Evolutionary conservation across 495 filamentous ascomycete species (phyloP).

Genomic region (Penicillium flavigenum): DNA sequence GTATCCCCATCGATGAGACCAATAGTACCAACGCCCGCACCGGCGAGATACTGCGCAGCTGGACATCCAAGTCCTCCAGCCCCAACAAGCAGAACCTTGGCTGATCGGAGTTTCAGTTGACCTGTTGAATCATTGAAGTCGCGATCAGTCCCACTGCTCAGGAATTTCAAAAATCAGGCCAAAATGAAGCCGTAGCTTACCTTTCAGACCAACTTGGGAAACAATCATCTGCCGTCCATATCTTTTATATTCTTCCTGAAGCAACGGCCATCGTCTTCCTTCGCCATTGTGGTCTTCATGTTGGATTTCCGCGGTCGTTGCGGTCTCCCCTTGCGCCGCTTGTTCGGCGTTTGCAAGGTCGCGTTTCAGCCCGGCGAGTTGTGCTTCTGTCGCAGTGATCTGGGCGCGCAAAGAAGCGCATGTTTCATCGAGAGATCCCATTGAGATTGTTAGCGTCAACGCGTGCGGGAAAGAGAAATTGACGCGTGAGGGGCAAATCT

Average conservation of each 20-base stretch:
- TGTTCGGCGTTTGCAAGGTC: slow-evolving; percentile 39
- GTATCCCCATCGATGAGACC: slow-evolving; percentile 85
- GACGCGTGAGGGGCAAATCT: slow-evolving; percentile 4
- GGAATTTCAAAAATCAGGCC: not conserved
- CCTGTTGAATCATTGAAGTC: slow-evolving; percentile 45
- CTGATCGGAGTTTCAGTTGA: slow-evolving; percentile 71
- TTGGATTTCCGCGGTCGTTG: slow-evolving; percentile 5
- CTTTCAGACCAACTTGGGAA: slow-evolving; percentile 76
- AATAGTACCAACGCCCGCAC: slow-evolving; percentile 79
- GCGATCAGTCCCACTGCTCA: slow-evolving; percentile 1
- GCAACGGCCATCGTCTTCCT: slow-evolving; percentile 58
- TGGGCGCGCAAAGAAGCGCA: slow-evolving; percentile 43
- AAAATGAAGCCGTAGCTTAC: slow-evolving; percentile 37
- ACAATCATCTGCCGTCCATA: slow-evolving; percentile 95
- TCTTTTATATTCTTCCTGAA: slow-evolving; percentile 68
- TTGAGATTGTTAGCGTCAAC: slow-evolving; percentile 3
- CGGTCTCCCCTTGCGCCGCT: slow-evolving; percentile 19
- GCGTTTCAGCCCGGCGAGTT: slow-evolving; percentile 37
- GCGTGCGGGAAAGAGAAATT: not conserved
- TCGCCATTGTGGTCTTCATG: not conserved
- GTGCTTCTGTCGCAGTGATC: slow-evolving; percentile 40
- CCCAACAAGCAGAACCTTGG: slow-evolving; percentile 82
- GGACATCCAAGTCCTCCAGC: slow-evolving; percentile 89
- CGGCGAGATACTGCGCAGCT: slow-evolving; percentile 84
- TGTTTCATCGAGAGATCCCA: slow-evolving; percentile 30